These are phyloP conservation scores for Colletotrichum zoysiae DNA, from an alignment of 2,329 filamentous ascomycete genomes.

Conservation along the genomic window DNA sequence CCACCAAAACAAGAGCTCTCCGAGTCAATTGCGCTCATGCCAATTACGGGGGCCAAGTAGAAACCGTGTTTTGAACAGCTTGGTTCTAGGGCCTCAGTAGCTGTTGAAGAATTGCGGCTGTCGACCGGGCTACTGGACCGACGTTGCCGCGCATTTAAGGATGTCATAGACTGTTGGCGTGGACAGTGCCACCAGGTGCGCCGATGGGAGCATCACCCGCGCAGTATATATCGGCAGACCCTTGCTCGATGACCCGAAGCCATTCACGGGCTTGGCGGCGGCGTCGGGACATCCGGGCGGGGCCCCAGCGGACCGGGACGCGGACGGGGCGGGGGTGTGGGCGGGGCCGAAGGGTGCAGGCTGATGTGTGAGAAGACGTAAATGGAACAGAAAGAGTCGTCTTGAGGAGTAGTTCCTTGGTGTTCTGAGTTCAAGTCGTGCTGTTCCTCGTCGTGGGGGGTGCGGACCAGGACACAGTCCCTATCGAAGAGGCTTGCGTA, in stretches of 20 bases:
- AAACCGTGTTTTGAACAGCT: neutral
- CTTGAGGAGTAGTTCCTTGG: neutral
- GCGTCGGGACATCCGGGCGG: conserved; percentile 15
- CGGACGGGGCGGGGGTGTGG: conserved; percentile 13
- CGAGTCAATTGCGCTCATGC: neutral
- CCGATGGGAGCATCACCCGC: no score
- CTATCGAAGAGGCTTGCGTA: conserved; percentile 6
- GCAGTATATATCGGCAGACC: no score
- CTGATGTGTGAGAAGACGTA: neutral
- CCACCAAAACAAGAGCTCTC: neutral
- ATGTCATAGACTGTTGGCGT: neutral
- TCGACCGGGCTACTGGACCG: neutral
- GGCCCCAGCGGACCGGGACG: conserved; percentile 5
- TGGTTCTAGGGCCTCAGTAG: neutral
- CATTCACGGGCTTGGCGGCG: conserved; percentile 4
- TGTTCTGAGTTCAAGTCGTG: neutral
- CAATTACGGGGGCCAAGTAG: neutral
- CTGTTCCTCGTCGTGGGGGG: neutral
- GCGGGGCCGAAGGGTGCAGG: conserved; percentile 12
- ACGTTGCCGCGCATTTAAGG: neutral
- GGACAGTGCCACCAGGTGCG: neutral
- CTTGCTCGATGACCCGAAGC: neutral
- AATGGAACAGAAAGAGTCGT: neutral
- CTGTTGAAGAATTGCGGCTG: neutral
- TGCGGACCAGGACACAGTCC: neutral